Percentiles rank a stretch among this genome's conserved stretches.
These are phyloP conservation scores for Tulasnella sp. DNA, from an alignment of 768 basidiomycete genomes.

Conservation along the genomic window DNA sequence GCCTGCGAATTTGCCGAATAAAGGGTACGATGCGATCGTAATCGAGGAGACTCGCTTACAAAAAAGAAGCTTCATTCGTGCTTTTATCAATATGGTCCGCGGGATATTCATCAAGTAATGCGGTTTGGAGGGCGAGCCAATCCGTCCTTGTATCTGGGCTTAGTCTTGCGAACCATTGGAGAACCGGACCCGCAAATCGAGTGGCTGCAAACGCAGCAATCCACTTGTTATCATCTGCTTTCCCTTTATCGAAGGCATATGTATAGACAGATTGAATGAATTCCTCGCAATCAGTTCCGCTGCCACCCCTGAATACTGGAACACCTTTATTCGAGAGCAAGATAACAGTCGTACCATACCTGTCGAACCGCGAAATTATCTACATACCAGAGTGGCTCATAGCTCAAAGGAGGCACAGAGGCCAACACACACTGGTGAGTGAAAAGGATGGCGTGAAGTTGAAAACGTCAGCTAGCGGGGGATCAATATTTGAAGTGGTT, in stretches of 20 bases:
- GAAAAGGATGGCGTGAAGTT: too few species aligned
- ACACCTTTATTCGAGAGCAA: neutral
- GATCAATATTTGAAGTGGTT: too few species aligned
- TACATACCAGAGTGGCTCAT: too few species aligned
- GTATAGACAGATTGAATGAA: neutral
- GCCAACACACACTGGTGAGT: too few species aligned
- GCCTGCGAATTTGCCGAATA: too few species aligned
- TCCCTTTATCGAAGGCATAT: neutral
- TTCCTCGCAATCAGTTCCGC: neutral
- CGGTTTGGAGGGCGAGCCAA: neutral
- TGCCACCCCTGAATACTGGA: neutral
- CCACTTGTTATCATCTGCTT: neutral
- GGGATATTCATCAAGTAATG: neutral
- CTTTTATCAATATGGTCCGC: neutral
- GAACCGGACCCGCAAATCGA: neutral
- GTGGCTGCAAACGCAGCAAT: neutral
- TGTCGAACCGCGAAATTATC: too few species aligned
- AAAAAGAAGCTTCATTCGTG: too few species aligned
- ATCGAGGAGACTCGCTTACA: too few species aligned
- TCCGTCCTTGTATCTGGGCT: neutral
- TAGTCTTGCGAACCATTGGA: neutral
- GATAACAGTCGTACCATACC: too few species aligned
- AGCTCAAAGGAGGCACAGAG: too few species aligned
- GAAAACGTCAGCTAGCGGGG: too few species aligned
- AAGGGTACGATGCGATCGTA: too few species aligned